Base-by-base conservation (phyloP, 2,329 filamentous ascomycete genomes). In the Davidsoniella virescens region DNA sequence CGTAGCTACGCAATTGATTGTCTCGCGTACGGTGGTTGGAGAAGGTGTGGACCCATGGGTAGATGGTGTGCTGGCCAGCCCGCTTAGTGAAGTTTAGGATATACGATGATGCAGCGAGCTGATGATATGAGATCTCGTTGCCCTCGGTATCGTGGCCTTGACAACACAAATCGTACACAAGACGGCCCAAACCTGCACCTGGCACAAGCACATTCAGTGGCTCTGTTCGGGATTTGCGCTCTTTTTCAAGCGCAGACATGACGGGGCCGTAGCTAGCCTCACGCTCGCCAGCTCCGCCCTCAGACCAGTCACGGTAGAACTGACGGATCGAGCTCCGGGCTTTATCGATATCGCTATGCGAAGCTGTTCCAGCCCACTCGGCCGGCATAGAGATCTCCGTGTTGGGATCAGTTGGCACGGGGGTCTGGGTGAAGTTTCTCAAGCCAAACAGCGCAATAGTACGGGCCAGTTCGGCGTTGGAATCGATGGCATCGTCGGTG, bases 71-170 rank as follows among this genome's bases (percentile, higher is more conserved):
- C 54, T 83, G 71, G 14, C 72, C 71, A 0, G 73, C 74, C 2
- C 63, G 60, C 0, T 68, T 58, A 4, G 80, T 84, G 57, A 71
- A 72, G 62, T 90, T 88, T 44, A 88, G 74, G 14, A 88, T 75
- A 60, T 84, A 81, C 0, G 75, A 77, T 5, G 85, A 93, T 1
- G 87, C 87, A 52, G 96, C 71, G n/a, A 98, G 75, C 62, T 94
- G 87, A 63, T 98, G 92, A 61, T 94, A 96, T 2, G 88, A 95
- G 54, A 96, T 94, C 65, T 98, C 85, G 61, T 95, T 96, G 25
- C 90, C 90, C 63, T 95, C 87, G 0, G 79, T 76, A 9, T 75
- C 67, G 63, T 80, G 93, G 9, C 92, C 88, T 1, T 68, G 70
- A 25, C 68, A 68, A 61, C 82, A 87, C 12, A 96, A 70, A 42